Conservation (phyloP, 2,329 filamentous ascomycete genomes). For the Aspergillus texensis region DNA sequence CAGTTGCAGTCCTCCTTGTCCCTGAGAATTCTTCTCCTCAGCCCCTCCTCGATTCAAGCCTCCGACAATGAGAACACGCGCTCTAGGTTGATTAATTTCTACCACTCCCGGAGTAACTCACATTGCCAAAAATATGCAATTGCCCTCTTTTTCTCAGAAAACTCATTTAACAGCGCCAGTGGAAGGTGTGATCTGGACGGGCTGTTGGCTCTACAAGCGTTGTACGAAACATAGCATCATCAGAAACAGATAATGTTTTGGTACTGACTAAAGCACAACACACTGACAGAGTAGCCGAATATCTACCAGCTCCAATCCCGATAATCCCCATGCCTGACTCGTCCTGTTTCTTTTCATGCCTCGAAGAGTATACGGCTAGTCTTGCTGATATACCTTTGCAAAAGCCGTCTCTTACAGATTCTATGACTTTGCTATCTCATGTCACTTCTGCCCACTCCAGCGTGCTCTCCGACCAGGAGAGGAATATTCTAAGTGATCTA, state of each 20-base stretch:
- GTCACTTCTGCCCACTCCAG: constrained; percentile 19
- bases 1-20: neutral
- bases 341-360: constrained; percentile 19
- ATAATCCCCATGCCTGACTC: constrained; percentile 38
- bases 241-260: neutral
- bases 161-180: constrained; percentile 23
- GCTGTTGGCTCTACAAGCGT: constrained; percentile 26
- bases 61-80: constrained; percentile 20
- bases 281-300: constrained; percentile 25
- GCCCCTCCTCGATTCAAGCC: constrained; percentile 19
- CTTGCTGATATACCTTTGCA: constrained; percentile 30
- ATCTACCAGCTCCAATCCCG: constrained; percentile 22
- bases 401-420: constrained; percentile 12
- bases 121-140: constrained; percentile 18
- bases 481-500: constrained; percentile 35
- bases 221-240: constrained; percentile 22
- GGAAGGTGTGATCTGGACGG: constrained; percentile 21
- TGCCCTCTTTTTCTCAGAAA: constrained; percentile 27
- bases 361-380: constrained; percentile 38
- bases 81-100: constrained; percentile 22
- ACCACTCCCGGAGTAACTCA: neutral
- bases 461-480: constrained; percentile 30
- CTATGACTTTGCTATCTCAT: constrained; percentile 25
- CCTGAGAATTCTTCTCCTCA: constrained; percentile 26
- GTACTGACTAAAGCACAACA: neutral